A percentile compares a stretch with the other conserved stretches of the same genome.
Evolutionary conservation across 495 filamentous ascomycete genomes (phyloP).

Genomic region (Lophiotrema nucula): DNA sequence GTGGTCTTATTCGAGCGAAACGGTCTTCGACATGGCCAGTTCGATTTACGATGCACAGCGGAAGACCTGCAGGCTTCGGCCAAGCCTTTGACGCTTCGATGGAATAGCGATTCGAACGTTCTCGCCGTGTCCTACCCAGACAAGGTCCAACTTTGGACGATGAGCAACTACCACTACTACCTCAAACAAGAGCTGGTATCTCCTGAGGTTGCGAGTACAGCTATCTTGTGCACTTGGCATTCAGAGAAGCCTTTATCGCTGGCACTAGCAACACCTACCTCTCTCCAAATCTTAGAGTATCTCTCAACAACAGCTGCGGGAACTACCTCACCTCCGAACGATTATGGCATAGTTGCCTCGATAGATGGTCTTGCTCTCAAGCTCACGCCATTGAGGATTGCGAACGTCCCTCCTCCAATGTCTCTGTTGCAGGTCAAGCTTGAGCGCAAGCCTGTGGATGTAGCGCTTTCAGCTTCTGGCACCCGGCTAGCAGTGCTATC

Average conservation of each 20-base stretch:
- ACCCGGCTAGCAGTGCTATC: constrained; percentile 67
- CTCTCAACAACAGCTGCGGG: constrained; percentile 65
- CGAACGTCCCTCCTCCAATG: constrained; percentile 92
- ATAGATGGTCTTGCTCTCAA: constrained; percentile 83
- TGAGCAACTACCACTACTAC: constrained; percentile 97
- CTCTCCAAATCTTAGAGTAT: constrained; percentile 65
- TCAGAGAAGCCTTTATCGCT: constrained; percentile 74
- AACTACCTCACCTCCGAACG: constrained; percentile 67
- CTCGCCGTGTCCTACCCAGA: constrained; percentile 76
- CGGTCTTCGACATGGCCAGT: constrained; percentile 89
- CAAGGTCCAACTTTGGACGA: constrained; percentile 89
- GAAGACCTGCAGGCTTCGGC: constrained; percentile 57
- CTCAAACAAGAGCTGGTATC: constrained; percentile 78
- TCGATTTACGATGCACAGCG: constrained; percentile 66
- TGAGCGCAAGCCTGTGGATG: constrained; percentile 65
- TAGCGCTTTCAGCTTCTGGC: constrained; percentile 66
- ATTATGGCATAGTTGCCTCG: constrained; percentile 80
- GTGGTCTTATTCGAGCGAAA: constrained; percentile 97
- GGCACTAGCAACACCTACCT: constrained; percentile 37
- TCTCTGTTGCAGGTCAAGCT: constrained; percentile 70
- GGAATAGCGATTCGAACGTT: constrained; percentile 90
- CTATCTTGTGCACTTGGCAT: constrained; percentile 60
- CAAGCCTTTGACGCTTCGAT: constrained; percentile 64
- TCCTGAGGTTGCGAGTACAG: neutral
- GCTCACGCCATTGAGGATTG: constrained; percentile 76